Evolutionary conservation across 2,329 filamentous ascomycete species (phyloP), one percentile per base, ranked within the genome.

Genomic region (Exophiala xenobiotica): DNA sequence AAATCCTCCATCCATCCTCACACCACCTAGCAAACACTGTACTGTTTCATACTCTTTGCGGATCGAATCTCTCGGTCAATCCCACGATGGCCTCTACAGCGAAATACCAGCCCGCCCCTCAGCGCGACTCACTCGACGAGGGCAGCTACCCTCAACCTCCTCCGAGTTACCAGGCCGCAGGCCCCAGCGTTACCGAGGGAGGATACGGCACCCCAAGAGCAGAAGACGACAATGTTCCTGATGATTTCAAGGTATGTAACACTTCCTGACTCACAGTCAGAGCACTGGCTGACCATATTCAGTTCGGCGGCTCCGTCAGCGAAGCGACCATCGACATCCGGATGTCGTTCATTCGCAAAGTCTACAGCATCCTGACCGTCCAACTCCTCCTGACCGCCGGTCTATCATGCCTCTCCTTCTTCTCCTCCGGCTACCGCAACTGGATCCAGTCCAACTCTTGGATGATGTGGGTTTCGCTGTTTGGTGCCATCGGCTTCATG

Each of bases 311-410:
- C 56, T 90, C 86, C 14, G 91, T 97, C 53, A 86, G 91, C 61
- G 93, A 97, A 76, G 92, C 89, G 40, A 95, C 91, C 16, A 78
- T 97, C 67, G 90, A 95, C 65, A 96, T 99, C 68, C 88, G 92
- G 63, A 95, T 96, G 83, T 88, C 93, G 72, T 99, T 96, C 71
- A 80, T 96, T 64, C 86, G 91, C 72, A 97, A 97, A 78, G 93
- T 99, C 67, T 99, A 99, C 75, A 87, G 90, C 53, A 99, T 99
- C 71, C 79, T 99, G 74, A 95, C 93, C n/a, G 84, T 90, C 45
- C 93, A 99, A 70, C 84, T 99, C 47, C 77, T 97, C 66, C 83
- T 86, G 51, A 99, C 93, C 6, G 87, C 86, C 29, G 79, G 81
- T 56, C 78, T 97, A 61, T 90, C 87, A 74, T 81, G 85, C 56